Conservation (phyloP, 139 green algal genomes). For the Nannochloris sp. region DNA sequence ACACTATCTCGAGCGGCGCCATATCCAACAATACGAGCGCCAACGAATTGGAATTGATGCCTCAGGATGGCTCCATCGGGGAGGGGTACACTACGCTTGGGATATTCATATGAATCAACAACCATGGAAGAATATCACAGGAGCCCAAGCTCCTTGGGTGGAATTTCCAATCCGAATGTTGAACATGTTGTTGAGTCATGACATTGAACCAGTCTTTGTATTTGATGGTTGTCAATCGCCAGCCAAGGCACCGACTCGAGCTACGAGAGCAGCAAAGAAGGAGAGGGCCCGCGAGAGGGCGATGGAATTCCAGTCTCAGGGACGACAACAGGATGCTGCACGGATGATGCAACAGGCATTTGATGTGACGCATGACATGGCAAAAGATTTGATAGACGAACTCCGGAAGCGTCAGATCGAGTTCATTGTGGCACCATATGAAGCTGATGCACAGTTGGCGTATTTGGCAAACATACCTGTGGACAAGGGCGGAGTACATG, state of each 20-base stretch:
- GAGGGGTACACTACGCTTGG: slow-evolving; percentile 62
- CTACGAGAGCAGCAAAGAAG: slow-evolving; percentile 8
- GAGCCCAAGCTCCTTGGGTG: slow-evolving; percentile 46
- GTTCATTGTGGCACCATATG: slow-evolving; percentile 83
- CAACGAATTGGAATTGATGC: slow-evolving; percentile 75
- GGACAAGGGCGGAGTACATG: slow-evolving; percentile 43
- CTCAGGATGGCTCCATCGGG: slow-evolving; percentile 89
- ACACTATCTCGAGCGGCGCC: slow-evolving; percentile 12
- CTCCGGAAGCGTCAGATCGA: slow-evolving; percentile 7
- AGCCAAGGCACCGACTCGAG: slow-evolving; percentile 23
- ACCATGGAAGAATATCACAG: slow-evolving; percentile 7
- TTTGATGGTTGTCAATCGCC: slow-evolving; percentile 28
- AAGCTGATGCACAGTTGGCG: slow-evolving; percentile 89
- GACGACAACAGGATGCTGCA: slow-evolving; percentile 14
- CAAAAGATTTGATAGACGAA: slow-evolving; percentile 13
- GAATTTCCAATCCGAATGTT: slow-evolving; percentile 74
- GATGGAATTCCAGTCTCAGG: neutral
- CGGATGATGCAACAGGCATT: slow-evolving; percentile 17
- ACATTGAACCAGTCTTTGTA: slow-evolving; percentile 60
- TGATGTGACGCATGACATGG: slow-evolving; percentile 33
- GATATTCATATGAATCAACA: slow-evolving; percentile 64
- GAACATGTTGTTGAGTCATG: slow-evolving; percentile 51
- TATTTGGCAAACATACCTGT: slow-evolving; percentile 65
- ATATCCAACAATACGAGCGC: slow-evolving; percentile 63
- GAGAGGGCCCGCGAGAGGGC: neutral